phyloP scores from a whole-genome alignment of 768 basidiomycete genomes.

The Termitomyces sp. region DNA sequence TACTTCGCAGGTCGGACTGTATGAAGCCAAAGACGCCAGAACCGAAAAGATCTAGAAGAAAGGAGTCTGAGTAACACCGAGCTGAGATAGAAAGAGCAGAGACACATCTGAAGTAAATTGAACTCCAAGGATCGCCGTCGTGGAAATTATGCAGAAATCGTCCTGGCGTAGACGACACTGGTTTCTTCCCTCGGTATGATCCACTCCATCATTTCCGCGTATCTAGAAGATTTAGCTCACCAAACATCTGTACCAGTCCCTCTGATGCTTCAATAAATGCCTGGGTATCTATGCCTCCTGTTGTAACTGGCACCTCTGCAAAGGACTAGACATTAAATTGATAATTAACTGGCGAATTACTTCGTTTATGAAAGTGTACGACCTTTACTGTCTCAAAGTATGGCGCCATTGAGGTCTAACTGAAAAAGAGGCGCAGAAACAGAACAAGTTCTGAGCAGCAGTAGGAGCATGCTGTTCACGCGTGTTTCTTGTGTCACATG shows the following conservation, averaged over 20 bases:
- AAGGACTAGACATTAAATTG: conserved; percentile 56
- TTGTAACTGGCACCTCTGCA: conserved; percentile 73
- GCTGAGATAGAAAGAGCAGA: neutral
- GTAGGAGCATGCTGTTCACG: neutral
- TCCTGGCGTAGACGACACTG: neutral
- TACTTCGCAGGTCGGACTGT: conserved; percentile 62
- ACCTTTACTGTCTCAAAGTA: conserved; percentile 70
- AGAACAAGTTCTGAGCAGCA: neutral
- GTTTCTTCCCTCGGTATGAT: conserved; percentile 8
- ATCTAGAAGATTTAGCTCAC: conserved; percentile 28
- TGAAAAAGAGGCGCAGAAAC: too few relatives aligned
- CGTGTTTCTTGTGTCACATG: neutral
- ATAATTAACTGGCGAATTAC: neutral
- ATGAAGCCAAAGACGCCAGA: conserved; percentile 69
- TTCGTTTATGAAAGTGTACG: conserved; percentile 12
- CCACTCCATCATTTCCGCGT: conserved; percentile 2
- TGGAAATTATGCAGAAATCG: neutral
- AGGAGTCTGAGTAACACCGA: neutral
- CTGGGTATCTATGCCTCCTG: conserved; percentile 71
- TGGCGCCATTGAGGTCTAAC: conserved; percentile 31
- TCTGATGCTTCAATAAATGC: conserved; percentile 86
- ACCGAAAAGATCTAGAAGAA: conserved; percentile 54
- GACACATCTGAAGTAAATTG: neutral
- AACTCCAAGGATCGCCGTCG: neutral
- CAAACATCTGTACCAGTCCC: conserved; percentile 72